Conservation (phyloP, 2,329 filamentous ascomycete species). For the Sporothrix variecibatus region DNA sequence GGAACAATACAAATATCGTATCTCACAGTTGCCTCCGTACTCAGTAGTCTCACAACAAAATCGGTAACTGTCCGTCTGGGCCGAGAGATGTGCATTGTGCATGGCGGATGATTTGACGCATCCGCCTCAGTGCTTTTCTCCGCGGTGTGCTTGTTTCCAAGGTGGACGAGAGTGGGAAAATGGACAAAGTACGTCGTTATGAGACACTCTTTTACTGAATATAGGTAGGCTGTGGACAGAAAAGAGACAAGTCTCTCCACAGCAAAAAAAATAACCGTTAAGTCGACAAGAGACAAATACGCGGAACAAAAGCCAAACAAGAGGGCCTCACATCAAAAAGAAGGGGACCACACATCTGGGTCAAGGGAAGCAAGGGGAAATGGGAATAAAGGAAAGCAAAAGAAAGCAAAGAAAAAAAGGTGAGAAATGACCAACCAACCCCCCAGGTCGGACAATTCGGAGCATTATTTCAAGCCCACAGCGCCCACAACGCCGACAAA, state of each 20-base stretch:
- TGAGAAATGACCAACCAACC: background rate
- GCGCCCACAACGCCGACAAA: background rate
- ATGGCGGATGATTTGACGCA: background rate
- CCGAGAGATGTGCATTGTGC: background rate
- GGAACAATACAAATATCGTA: background rate
- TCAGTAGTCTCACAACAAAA: background rate
- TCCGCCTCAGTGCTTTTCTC: background rate
- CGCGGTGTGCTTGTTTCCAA: background rate
- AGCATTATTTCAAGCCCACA: background rate
- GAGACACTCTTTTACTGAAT: background rate
- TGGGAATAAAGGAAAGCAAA: background rate
- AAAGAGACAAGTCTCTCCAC: background rate
- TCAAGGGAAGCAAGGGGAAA: background rate
- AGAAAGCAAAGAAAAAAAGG: background rate
- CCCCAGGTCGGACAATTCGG: conserved; percentile 1
- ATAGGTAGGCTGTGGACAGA: background rate
- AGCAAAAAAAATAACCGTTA: background rate
- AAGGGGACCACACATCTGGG: background rate
- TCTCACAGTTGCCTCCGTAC: background rate
- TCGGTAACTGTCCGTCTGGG: background rate
- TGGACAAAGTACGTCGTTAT: background rate
- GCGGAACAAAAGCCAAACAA: background rate
- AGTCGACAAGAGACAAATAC: background rate
- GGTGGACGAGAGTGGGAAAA: background rate
- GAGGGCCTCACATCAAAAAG: background rate